Evolutionary conservation across 1,139 yeast species (phyloP).

Genomic region (Yamadazyma spencermartinsiae): DNA sequence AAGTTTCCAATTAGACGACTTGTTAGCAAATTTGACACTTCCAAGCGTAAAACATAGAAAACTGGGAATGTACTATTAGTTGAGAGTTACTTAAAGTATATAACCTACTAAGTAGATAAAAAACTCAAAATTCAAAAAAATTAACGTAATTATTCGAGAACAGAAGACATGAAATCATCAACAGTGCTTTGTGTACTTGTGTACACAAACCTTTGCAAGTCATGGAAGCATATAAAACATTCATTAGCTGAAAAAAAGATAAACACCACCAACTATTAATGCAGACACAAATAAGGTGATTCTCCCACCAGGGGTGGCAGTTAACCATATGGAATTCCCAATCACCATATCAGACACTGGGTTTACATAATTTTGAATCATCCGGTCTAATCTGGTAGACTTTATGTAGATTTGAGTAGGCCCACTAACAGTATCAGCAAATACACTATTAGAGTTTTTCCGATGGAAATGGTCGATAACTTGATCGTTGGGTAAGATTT

Average conservation of each 20-base stretch:
- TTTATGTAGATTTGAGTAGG: constrained; percentile 47
- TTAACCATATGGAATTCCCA: constrained; percentile 42
- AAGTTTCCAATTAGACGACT: too few species aligned
- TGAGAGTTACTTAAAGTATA: too few species aligned
- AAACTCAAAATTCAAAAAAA: too few species aligned
- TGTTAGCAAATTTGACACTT: too few species aligned
- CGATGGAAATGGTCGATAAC: constrained; percentile 23
- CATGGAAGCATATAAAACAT: too few species aligned
- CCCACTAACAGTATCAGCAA: constrained; percentile 31
- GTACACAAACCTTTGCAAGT: too few species aligned
- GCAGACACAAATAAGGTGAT: constrained; percentile 15
- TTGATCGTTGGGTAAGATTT: constrained; percentile 30
- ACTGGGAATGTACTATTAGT: too few species aligned
- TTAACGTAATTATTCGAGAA: too few species aligned
- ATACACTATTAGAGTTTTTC: constrained; percentile 8
- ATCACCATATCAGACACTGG: constrained; percentile 34
- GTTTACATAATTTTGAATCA: constrained; percentile 30
- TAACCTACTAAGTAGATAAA: too few species aligned
- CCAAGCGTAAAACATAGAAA: too few species aligned
- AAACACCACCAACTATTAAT: constrained; percentile 8
- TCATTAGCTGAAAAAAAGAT: constrained; percentile 5
- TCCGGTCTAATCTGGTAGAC: constrained; percentile 39
- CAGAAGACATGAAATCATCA: too few species aligned
- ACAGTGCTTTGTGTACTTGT: too few species aligned
- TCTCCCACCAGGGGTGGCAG: constrained; percentile 43